phyloP scores from a whole-genome alignment of 1,284 basidiomycete genomes.

The Stereum hirsutum region DNA sequence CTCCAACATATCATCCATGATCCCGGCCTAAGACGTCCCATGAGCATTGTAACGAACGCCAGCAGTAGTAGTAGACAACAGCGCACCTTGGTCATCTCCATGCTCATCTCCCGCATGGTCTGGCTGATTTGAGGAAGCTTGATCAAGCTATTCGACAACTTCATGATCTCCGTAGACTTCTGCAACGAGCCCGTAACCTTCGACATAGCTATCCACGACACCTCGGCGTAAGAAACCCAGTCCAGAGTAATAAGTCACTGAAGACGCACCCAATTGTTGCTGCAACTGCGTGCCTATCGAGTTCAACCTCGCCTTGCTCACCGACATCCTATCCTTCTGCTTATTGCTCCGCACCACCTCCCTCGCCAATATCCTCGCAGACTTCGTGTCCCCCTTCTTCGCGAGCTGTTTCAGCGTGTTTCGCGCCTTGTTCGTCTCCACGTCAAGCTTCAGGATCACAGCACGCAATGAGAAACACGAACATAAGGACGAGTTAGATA shows the following conservation, averaged over 20 bases:
- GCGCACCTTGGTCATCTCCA: slow-evolving; percentile 95
- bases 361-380: slow-evolving; percentile 82
- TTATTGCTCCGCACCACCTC: slow-evolving; percentile 95
- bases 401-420: slow-evolving; percentile 86
- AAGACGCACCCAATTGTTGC: slow-evolving; percentile 82
- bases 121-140: slow-evolving; percentile 89
- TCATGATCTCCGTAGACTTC: slow-evolving; percentile 99
- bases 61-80: too few relatives aligned
- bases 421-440: slow-evolving; percentile 75
- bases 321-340: slow-evolving; percentile 88
- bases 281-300: slow-evolving; percentile 88
- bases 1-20: slow-evolving; percentile 91
- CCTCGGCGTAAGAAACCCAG: background rate
- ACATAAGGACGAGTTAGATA: too few relatives aligned
- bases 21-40: slow-evolving; percentile 81
- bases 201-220: slow-evolving; percentile 67
- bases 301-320: slow-evolving; percentile 88
- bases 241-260: background rate
- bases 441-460: too few relatives aligned
- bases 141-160: slow-evolving; percentile 86
- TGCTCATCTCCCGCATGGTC: slow-evolving; percentile 95
- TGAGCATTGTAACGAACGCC: background rate
- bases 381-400: slow-evolving; percentile 87
- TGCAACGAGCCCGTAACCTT: slow-evolving; percentile 97
- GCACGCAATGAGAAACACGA: too few relatives aligned